Evolutionary conservation across 1,284 basidiomycete species (phyloP).

Genomic region (Xerocomus amazonicus): DNA sequence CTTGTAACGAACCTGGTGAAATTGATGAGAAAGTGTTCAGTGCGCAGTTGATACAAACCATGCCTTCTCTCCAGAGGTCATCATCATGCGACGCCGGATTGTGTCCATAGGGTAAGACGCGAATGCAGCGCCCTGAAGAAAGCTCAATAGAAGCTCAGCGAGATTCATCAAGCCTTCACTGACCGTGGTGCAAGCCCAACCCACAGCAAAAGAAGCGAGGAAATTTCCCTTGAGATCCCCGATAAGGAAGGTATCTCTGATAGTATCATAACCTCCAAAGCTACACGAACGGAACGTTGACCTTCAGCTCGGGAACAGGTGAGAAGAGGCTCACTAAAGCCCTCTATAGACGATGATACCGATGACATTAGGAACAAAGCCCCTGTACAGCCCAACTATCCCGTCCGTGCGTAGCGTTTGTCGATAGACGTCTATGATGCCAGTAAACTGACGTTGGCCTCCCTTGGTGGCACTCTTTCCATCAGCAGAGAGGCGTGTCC

Average conservation of each 20-base stretch:
- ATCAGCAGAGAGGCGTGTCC: conserved; percentile 55
- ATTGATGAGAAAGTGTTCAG: neutral
- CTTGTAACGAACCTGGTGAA: conserved; percentile 37
- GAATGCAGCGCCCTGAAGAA: conserved; percentile 48
- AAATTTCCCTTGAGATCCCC: conserved; percentile 59
- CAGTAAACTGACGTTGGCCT: conserved; percentile 43
- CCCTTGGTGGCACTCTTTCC: conserved; percentile 43
- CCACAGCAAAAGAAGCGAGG: conserved; percentile 58
- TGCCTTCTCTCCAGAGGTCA: conserved; percentile 61
- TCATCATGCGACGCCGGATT: conserved; percentile 67
- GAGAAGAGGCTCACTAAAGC: conserved; percentile 39
- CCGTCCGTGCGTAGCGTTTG: conserved; percentile 54
- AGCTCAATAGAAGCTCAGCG: neutral
- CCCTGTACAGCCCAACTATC: conserved; percentile 54
- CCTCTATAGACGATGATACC: conserved; percentile 64
- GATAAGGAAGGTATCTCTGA: conserved; percentile 52
- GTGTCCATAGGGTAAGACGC: conserved; percentile 68
- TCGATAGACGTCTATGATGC: conserved; percentile 46
- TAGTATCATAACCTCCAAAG: conserved; percentile 50
- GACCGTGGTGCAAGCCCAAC: conserved; percentile 53
- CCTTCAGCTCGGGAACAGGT: neutral
- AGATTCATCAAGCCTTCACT: conserved; percentile 3
- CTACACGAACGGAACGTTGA: conserved; percentile 18
- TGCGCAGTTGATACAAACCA: neutral
- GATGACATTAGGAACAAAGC: conserved; percentile 59